These are phyloP conservation scores for Leptodermis oblonga DNA, from an alignment of 257 asterid species.

Conservation along the genomic window DNA sequence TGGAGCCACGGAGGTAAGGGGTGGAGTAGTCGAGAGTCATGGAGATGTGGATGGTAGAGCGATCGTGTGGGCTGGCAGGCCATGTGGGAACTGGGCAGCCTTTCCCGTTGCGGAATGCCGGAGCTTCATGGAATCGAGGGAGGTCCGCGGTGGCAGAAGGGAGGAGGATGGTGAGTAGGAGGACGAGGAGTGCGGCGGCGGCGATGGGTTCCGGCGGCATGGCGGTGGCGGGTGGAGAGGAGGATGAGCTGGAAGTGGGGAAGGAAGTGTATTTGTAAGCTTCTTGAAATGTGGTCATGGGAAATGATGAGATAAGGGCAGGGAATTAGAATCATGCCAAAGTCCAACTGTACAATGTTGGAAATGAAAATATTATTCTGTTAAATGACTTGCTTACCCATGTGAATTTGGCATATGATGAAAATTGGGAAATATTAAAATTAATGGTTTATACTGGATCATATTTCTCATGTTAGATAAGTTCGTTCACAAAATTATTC, in stretches of 20 bases:
- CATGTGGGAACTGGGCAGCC: conserved; percentile 35
- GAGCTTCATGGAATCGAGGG: conserved; percentile 71
- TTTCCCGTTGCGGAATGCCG: conserved; percentile 80
- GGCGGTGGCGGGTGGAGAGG: conserved; percentile 8
- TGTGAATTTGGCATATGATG: neutral
- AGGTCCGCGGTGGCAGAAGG: conserved; percentile 27
- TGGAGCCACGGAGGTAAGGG: conserved; percentile 88
- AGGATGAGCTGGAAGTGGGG: neutral
- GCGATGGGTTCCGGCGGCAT: conserved; percentile 22
- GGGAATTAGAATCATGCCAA: neutral
- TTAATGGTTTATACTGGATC: too few species aligned
- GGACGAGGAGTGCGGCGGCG: conserved; percentile 28
- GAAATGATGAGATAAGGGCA: conserved; percentile 6
- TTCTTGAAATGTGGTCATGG: conserved; percentile 1
- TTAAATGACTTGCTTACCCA: conserved; percentile 16
- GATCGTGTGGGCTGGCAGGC: conserved; percentile 27
- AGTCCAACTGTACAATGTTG: conserved; percentile 1
- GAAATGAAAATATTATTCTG: neutral
- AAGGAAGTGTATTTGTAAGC: neutral
- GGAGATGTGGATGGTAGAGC: conserved; percentile 64
- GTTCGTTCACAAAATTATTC: too few species aligned
- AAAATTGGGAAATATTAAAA: too few species aligned
- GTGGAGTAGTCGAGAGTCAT: conserved; percentile 84
- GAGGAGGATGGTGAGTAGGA: conserved; percentile 14
- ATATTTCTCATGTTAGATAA: too few species aligned